These are phyloP conservation scores for Juglanconis juglandina DNA, from an alignment of 2,329 filamentous ascomycete species.

Conservation along the genomic window DNA sequence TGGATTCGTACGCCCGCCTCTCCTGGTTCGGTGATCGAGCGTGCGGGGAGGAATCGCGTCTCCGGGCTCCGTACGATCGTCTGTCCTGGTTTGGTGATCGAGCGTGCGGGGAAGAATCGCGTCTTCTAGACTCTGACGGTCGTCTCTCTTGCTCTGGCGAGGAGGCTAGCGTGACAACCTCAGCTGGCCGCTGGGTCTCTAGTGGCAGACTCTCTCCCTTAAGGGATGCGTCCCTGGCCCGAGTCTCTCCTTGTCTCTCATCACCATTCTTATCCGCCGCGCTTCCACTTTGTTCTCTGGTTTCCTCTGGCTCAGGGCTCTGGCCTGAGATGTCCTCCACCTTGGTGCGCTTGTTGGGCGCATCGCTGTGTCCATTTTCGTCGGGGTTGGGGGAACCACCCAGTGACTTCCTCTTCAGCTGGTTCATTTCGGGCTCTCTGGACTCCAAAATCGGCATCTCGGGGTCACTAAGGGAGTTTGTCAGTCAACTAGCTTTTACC, in stretches of 20 bases:
- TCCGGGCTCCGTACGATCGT: background rate
- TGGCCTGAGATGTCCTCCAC: background rate
- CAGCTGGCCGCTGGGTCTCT: background rate
- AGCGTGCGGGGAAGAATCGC: background rate
- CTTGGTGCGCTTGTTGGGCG: constrained; percentile 13
- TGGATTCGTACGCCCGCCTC: background rate
- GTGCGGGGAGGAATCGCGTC: background rate
- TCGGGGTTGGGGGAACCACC: constrained; percentile 6
- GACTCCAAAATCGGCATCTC: background rate
- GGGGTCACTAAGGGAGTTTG: background rate
- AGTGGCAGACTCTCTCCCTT: background rate
- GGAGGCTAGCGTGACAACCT: background rate
- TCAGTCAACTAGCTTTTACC: background rate
- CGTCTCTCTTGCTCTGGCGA: constrained; percentile 3
- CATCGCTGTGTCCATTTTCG: constrained; percentile 2
- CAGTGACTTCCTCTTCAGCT: constrained; percentile 16
- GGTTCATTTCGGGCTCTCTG: constrained; percentile 1
- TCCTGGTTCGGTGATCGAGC: background rate
- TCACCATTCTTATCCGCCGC: background rate
- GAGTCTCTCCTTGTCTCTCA: background rate
- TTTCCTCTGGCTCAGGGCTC: background rate
- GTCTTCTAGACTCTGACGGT: background rate
- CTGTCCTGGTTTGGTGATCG: constrained; percentile 3
- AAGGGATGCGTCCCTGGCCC: background rate
- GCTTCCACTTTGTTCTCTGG: background rate